Conservation (phyloP, 345 rosid species). For the Eucalyptus guilfoylei region DNA sequence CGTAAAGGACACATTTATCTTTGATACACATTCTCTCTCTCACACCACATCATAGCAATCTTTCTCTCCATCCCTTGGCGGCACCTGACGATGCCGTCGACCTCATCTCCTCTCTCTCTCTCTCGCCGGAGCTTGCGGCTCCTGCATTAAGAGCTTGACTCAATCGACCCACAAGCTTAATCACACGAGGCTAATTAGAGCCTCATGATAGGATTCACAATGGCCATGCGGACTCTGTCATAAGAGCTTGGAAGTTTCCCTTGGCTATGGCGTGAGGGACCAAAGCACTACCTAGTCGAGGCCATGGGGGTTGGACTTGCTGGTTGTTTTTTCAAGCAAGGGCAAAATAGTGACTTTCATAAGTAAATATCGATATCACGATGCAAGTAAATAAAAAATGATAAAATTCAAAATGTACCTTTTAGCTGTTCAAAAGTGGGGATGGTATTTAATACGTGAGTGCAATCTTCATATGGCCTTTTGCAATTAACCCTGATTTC, state of each 20-base stretch:
- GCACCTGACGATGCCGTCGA: not conserved
- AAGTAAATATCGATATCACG: not conserved
- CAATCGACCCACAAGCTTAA: not conserved
- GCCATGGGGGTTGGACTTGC: not conserved
- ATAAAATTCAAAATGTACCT: not conserved
- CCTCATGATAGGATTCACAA: not conserved
- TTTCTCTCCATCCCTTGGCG: not conserved
- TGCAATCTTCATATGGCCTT: not conserved
- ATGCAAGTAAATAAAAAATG: not conserved
- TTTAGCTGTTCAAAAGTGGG: not conserved
- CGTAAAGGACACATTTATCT: not conserved
- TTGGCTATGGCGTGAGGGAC: not conserved
- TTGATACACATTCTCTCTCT: not conserved
- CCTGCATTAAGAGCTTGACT: not conserved
- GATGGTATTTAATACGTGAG: not conserved
- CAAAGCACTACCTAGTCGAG: not conserved
- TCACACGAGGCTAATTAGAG: not conserved
- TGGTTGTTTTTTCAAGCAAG: fast-evolving
- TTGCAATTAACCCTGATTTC: not conserved
- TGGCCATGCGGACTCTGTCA: not conserved
- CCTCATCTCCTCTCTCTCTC: not conserved
- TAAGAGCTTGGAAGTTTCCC: not conserved
- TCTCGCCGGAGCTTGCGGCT: no score
- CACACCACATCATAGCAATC: fast-evolving
- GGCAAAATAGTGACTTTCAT: not conserved